These are phyloP conservation scores for Globisporangium sylvaticum DNA, from an alignment of 352 stramenopile genomes.

Conservation along the genomic window DNA sequence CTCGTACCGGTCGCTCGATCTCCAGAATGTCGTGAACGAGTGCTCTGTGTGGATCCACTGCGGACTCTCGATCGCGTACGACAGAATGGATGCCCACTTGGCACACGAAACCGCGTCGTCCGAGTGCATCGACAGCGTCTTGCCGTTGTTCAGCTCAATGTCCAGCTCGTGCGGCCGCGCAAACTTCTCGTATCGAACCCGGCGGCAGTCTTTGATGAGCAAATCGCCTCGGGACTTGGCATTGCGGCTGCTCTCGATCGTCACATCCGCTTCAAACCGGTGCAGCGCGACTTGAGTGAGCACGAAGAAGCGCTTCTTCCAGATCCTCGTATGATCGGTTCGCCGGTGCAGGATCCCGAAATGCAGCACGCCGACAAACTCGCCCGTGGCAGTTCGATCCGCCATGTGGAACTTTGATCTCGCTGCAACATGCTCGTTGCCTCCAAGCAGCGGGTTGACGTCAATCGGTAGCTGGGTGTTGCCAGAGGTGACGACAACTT, in stretches of 20 bases:
- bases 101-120: constrained; percentile 31
- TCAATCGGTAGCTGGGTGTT: constrained; percentile 13
- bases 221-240: constrained; percentile 25
- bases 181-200: constrained; percentile 36
- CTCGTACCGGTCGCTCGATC: constrained; percentile 28
- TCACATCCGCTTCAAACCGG: constrained; percentile 27
- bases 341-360: constrained; percentile 26
- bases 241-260: constrained; percentile 16
- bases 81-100: constrained; percentile 35
- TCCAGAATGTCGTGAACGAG: constrained; percentile 30
- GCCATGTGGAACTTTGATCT: constrained; percentile 16
- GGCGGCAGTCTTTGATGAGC: constrained; percentile 27
- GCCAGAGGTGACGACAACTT: constrained; percentile 26
- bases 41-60: constrained; percentile 33
- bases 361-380: constrained; percentile 36
- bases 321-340: constrained; percentile 30
- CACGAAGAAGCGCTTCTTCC: constrained; percentile 43
- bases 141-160: constrained; percentile 29
- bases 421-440: constrained; percentile 9
- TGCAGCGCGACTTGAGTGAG: constrained; percentile 41
- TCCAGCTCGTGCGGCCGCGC: constrained; percentile 34
- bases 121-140: constrained; percentile 24
- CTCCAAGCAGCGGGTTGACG: constrained; percentile 12
- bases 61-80: constrained; percentile 36
- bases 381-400: constrained; percentile 34